These are phyloP conservation scores for Immersiporthe knoxdaviesiana DNA, from an alignment of 2,329 filamentous ascomycete species.

Conservation along the genomic window DNA sequence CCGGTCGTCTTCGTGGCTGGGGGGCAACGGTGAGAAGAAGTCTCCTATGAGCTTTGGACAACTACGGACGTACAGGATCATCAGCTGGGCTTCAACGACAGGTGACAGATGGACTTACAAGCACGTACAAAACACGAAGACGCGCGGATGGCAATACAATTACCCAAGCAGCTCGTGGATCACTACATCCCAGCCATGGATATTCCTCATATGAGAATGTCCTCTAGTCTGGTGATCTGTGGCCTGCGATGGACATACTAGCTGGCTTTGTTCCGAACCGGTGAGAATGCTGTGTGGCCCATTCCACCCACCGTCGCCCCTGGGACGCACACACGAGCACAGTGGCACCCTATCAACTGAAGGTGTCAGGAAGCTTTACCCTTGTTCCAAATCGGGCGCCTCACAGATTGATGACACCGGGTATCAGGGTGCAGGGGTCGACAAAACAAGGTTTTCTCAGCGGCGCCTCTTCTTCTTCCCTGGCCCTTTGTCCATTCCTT, in stretches of 20 bases:
- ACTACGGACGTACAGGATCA: not conserved
- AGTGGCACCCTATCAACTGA: conserved; percentile 9
- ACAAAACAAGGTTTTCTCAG: conserved; percentile 14
- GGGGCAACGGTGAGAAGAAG: not conserved
- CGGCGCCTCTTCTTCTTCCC: conserved; percentile 1
- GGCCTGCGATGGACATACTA: not conserved
- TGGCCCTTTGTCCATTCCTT: not conserved
- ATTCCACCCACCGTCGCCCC: too few relatives aligned
- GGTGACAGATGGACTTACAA: too few relatives aligned
- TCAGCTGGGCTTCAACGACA: not conserved
- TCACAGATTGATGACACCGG: conserved; percentile 12
- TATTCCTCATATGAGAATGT: not conserved
- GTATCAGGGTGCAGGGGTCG: conserved; percentile 16
- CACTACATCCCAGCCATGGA: not conserved
- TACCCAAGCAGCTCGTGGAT: not conserved
- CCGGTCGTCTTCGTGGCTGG: not conserved
- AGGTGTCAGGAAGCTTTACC: conserved; percentile 5
- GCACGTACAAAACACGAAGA: not conserved
- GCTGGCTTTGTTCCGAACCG: not conserved
- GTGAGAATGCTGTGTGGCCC: not conserved
- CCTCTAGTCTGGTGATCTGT: not conserved
- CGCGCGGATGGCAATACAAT: not conserved
- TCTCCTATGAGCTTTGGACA: not conserved
- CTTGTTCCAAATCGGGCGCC: conserved; percentile 18
- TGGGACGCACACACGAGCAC: too few relatives aligned